Evolutionary conservation across 2,329 filamentous ascomycete species (phyloP).

Genomic region (Teratosphaeria zuluensis): DNA sequence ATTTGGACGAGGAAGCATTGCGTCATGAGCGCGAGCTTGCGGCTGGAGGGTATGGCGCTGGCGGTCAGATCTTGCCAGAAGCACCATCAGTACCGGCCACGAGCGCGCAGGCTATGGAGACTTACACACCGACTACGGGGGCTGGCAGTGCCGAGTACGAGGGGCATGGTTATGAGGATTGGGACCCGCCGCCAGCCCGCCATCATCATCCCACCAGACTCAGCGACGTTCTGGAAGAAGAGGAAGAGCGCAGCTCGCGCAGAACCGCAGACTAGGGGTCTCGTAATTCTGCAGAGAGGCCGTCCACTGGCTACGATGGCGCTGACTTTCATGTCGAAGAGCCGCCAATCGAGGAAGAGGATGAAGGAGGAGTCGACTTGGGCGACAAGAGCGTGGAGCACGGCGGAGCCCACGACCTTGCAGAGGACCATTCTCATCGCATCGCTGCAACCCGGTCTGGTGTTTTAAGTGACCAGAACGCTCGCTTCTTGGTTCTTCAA

Average conservation of each 20-base stretch:
- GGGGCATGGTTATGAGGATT: slow-evolving; percentile 52
- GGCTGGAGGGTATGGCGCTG: slow-evolving; percentile 33
- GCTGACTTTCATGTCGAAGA: not conserved
- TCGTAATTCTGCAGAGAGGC: not conserved
- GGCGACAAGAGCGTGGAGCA: not conserved
- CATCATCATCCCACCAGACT: slow-evolving; percentile 83
- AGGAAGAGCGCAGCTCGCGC: slow-evolving; percentile 45
- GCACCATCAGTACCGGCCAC: slow-evolving; percentile 20
- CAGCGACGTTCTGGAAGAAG: slow-evolving; percentile 81
- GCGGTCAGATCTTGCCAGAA: slow-evolving; percentile 3
- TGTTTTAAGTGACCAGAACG: not conserved
- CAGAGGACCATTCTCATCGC: not conserved
- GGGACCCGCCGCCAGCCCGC: slow-evolving; percentile 57
- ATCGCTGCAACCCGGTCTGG: not conserved
- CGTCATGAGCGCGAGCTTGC: slow-evolving; percentile 31
- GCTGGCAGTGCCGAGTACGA: slow-evolving; percentile 23
- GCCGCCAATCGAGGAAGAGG: not conserved
- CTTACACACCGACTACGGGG: slow-evolving; percentile 13
- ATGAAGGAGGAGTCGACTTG: not conserved
- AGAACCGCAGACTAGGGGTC: slow-evolving; percentile 16
- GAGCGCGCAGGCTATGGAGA: slow-evolving; percentile 25
- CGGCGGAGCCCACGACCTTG: not conserved
- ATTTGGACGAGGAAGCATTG: slow-evolving; percentile 8
- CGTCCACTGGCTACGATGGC: not conserved
- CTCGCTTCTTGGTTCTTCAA: not conserved